A percentile compares a stretch with the other conserved stretches of the same genome.
Evolutionary conservation across 116 monocot genomes (phyloP).

Genomic region (Dioscorea cayenensis): DNA sequence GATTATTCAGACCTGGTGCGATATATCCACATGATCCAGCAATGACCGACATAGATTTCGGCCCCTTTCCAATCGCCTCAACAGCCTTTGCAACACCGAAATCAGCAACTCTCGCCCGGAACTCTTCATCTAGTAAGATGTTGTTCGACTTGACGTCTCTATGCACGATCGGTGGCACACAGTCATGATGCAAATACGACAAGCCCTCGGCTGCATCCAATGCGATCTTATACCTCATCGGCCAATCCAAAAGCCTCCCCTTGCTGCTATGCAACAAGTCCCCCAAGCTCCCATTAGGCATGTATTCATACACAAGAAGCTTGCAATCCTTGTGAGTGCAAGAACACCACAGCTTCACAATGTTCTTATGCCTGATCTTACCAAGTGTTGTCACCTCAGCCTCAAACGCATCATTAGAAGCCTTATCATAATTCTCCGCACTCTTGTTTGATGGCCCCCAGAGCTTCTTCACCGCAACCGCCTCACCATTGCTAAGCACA

Average conservation of each 20-base stretch:
- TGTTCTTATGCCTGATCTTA: slow-evolving; percentile 63
- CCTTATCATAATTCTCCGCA: slow-evolving; percentile 7
- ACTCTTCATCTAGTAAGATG: slow-evolving; percentile 48
- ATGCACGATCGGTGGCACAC: slow-evolving; percentile 64
- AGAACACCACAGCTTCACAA: slow-evolving; percentile 39
- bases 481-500: slow-evolving; percentile 28
- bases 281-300: slow-evolving; percentile 71
- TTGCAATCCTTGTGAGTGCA: slow-evolving; percentile 56
- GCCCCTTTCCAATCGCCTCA: slow-evolving; percentile 23
- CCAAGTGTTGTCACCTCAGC: slow-evolving; percentile 76
- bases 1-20: slow-evolving; percentile 38
- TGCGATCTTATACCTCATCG: slow-evolving; percentile 58
- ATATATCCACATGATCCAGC: slow-evolving; percentile 74
- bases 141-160: slow-evolving; percentile 75
- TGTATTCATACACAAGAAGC: slow-evolving; percentile 63
- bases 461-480: slow-evolving; percentile 63
- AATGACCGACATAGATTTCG: slow-evolving; percentile 44
- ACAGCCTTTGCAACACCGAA: slow-evolving; percentile 57
- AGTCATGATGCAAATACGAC: slow-evolving; percentile 63
- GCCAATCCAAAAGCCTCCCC: slow-evolving; percentile 44
- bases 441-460: slow-evolving; percentile 11
- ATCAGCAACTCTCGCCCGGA: slow-evolving; percentile 45
- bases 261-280: slow-evolving; percentile 52
- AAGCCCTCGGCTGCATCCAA: slow-evolving; percentile 71
- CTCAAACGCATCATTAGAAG: slow-evolving; percentile 35